Percentiles rank a stretch among this genome's conserved stretches.
phyloP scores from a whole-genome alignment of 305 asterid species.

The Euphrasia arctica region DNA sequence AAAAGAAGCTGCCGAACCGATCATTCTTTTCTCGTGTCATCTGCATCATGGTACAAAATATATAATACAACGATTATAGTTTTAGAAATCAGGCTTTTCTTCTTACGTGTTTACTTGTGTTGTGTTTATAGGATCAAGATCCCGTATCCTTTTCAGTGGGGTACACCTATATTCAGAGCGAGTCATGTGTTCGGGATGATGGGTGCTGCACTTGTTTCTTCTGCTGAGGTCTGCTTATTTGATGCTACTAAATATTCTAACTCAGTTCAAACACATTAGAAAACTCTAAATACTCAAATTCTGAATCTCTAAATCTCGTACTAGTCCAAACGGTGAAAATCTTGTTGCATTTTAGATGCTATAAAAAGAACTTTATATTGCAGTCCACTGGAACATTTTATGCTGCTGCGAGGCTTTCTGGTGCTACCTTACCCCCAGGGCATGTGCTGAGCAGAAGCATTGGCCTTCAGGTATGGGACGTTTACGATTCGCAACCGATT shows the following conservation, averaged over 20 bases:
- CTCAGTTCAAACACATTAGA: neutral
- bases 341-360: neutral
- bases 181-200: conserved; percentile 84
- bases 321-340: too few relatives aligned
- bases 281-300: too few relatives aligned
- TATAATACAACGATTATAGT: neutral
- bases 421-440: conserved; percentile 91
- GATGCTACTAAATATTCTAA: too few relatives aligned
- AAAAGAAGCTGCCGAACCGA: conserved; percentile 79
- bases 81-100: conserved; percentile 5
- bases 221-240: conserved; percentile 66
- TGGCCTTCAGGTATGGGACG: conserved; percentile 71
- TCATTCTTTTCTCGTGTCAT: conserved; percentile 65
- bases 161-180: conserved; percentile 93
- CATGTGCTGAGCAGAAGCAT: conserved; percentile 91
- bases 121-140: conserved; percentile 59
- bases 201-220: conserved; percentile 94
- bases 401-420: conserved; percentile 92
- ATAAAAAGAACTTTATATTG: conserved; percentile 24
- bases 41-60: conserved; percentile 78
- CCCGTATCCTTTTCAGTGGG: conserved; percentile 98
- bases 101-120: conserved; percentile 21
- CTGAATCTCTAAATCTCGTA: too few relatives aligned
- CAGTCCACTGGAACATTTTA: conserved; percentile 91
- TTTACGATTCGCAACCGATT: neutral